Evolutionary conservation across 108 stramenopile genomes (phyloP), one percentile per base, ranked within the genome.

Genomic region (Ochromonas danica): DNA sequence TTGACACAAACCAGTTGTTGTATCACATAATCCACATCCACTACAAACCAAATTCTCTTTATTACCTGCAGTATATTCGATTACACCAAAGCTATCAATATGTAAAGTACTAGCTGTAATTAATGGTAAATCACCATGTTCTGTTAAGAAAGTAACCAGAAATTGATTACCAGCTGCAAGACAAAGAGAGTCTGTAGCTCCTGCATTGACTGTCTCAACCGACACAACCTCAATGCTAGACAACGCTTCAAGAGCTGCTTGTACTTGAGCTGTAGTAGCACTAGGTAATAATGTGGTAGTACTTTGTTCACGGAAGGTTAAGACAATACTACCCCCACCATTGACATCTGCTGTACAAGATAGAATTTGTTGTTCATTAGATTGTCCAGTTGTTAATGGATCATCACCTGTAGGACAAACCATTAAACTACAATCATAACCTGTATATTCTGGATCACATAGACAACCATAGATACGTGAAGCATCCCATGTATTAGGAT

Each of bases 161-260:
- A 75, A 75, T 41, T 45, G 43, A 27, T 27, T 33, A 28, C 72
- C 72, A 36, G 14, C 40, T 3, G 41, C 3, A 60, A 10, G 3
- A 25, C 72, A 75, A 10, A 75, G 31, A 27, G 17, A 27, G 40
- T 75, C 35, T 33, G n/a, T 42, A 33, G 6, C 72, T 6, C 10
- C 41, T 14, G 6, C 45, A 27, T 60, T 42, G 40, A 35, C 3
- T 6, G 38, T 42, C 38, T 45, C 27, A 14, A 92, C 92, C 1
- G 81, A 43, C 0, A 94, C 93, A 36, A 87, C 81, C 39, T 86
- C 90, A 1, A 93, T 78, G 80, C 83, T 82, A 31, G 87, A 82
- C 61, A 94, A 79, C 45, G 72, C 75, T 75, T 94, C 91, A 28
- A 94, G 81, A 0, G 89, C 87, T 36, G 84, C 89, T 81, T 91